Evolutionary conservation across 805 yeast species (phyloP), one percentile per base, ranked within the genome.

Genomic region (Ogataea siamensis): DNA sequence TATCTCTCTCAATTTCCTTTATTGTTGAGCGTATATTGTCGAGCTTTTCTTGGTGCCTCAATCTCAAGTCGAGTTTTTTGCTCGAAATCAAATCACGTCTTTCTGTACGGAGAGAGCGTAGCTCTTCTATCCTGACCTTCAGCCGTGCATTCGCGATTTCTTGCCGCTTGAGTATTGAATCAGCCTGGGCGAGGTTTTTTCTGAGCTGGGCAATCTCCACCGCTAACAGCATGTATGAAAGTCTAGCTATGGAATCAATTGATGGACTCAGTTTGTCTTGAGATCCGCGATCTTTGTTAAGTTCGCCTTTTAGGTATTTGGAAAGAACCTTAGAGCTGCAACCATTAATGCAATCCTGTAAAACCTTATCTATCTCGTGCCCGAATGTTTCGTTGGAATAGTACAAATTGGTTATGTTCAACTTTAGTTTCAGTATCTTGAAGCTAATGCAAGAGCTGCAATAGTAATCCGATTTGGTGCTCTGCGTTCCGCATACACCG

Each of bases 181-280:
- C 36, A 31, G 46, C 22, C 12, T 18, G 33, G 10, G 43, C 32
- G 17, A 55, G 26, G 13, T 43, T 45, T 16, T 42, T 49, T 29
- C 42, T 49, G 12, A 30, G 39, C 25, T 50, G 50, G 5, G 51
- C 13, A 4, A 50, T 43, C 29, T 59, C 63, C 18, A 62, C 58
- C 27, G 48, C 55, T 31, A 62, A 31, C 9, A 63, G 41, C 53
- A 59, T 56, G 31, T 57, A 56, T 1, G 66, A 56, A 32, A 63
- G 38, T 30, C 57, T 46, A 1, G 62, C 59, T 5, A 53, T 46
- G 1, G 63, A 46, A 7, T 47, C 55, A 5, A 37, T 19, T 2
- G 60, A 53, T 4, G 59, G 59, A 7, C 38, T 38, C 30, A 51
- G 12, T 7, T 23, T 34, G 5, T 36, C 47, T 28, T 33, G 10